phyloP scores from a whole-genome alignment of 2,329 filamentous ascomycete genomes.

The Myotisia sp. region DNA sequence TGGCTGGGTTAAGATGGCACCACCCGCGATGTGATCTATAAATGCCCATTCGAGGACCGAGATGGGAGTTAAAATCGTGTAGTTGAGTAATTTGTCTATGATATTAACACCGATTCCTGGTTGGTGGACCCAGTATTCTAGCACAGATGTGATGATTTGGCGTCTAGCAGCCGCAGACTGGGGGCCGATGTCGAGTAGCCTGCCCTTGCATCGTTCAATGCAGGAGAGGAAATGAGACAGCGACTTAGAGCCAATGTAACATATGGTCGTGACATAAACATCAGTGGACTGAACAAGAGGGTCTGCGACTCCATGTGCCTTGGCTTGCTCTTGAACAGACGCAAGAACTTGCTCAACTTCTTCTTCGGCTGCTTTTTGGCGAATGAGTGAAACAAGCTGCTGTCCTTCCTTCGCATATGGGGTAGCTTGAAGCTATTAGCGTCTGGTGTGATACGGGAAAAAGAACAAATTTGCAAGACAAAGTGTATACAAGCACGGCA shows the following conservation, averaged over 20 bases:
- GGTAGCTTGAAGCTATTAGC: slow-evolving; percentile 39
- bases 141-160: slow-evolving; percentile 81
- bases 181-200: slow-evolving; percentile 64
- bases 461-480: neutral
- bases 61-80: slow-evolving; percentile 76
- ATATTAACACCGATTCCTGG: slow-evolving; percentile 85
- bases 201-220: slow-evolving; percentile 87
- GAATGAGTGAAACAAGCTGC: slow-evolving; percentile 63
- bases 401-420: slow-evolving; percentile 76
- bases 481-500: neutral
- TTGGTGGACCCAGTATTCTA: slow-evolving; percentile 86
- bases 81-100: slow-evolving; percentile 93
- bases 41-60: slow-evolving; percentile 86
- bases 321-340: slow-evolving; percentile 65
- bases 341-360: slow-evolving; percentile 73
- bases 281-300: slow-evolving; percentile 78
- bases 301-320: slow-evolving; percentile 53
- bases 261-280: slow-evolving; percentile 84
- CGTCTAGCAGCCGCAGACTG: slow-evolving; percentile 60
- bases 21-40: slow-evolving; percentile 48
- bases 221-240: slow-evolving; percentile 89
- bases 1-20: slow-evolving; percentile 53
- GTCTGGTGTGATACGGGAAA: slow-evolving; percentile 4
- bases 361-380: slow-evolving; percentile 70
- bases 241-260: slow-evolving; percentile 87